Evolutionary conservation across 1,139 yeast genomes (phyloP).

Genomic region (Yamadazyma aaseri): DNA sequence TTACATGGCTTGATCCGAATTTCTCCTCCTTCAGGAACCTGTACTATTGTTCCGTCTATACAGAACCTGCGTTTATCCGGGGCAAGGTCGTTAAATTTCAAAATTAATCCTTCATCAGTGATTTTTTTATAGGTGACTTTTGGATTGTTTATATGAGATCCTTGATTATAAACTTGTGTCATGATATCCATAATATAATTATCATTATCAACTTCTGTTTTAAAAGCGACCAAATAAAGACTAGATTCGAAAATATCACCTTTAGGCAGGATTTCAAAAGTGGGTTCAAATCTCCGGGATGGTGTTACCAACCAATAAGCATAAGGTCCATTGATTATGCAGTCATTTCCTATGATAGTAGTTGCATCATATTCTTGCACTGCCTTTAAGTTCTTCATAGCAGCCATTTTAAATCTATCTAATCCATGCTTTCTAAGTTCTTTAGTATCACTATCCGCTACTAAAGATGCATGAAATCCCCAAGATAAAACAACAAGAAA

Average conservation of each 20-base stretch:
- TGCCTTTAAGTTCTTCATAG: slow-evolving; percentile 47
- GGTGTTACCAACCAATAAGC: slow-evolving; percentile 70
- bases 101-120: slow-evolving; percentile 22
- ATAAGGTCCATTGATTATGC: slow-evolving; percentile 42
- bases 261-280: slow-evolving; percentile 70
- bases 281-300: slow-evolving; percentile 62
- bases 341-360: slow-evolving; percentile 14
- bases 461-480: slow-evolving; percentile 84
- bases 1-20: slow-evolving; percentile 5
- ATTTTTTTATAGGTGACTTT: slow-evolving; percentile 45
- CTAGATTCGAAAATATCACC: slow-evolving; percentile 52
- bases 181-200: slow-evolving; percentile 54
- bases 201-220: slow-evolving; percentile 25
- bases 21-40: slow-evolving; percentile 26
- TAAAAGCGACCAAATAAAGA: slow-evolving; percentile 57
- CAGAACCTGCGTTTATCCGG: slow-evolving; percentile 43
- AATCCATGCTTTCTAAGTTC: slow-evolving; percentile 63
- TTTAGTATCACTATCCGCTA: slow-evolving; percentile 74
- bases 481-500: slow-evolving; percentile 76
- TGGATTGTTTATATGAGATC: slow-evolving; percentile 37
- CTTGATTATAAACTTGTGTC: slow-evolving; percentile 56
- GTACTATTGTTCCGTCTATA: slow-evolving; percentile 50
- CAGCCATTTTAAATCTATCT: slow-evolving; percentile 71
- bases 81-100: slow-evolving; percentile 23
- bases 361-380: slow-evolving; percentile 53